These are phyloP conservation scores for Syzygium malaccense DNA, from an alignment of 441 rosid species.

Conservation along the genomic window DNA sequence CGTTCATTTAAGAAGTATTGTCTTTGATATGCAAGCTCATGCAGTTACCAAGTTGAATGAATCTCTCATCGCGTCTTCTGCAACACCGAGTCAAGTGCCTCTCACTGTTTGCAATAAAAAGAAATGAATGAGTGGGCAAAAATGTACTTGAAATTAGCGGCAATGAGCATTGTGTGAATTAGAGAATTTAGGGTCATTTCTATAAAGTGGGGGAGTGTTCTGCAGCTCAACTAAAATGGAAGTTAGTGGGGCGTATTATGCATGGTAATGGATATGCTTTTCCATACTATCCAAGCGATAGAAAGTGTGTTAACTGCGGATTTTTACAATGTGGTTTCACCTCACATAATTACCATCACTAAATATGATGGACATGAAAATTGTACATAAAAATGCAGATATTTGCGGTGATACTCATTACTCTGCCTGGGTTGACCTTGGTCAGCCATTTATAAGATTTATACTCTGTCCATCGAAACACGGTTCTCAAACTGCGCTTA, in stretches of 20 bases:
- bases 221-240: not conserved
- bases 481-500: not conserved
- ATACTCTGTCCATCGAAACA: not conserved
- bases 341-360: not conserved
- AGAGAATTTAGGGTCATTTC: not conserved
- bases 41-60: not conserved
- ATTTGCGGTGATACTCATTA: not conserved
- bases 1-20: not conserved
- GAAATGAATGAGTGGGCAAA: not conserved
- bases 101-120: not conserved
- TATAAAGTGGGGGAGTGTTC: not conserved
- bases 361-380: not conserved
- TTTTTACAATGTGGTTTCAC: not conserved
- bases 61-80: not conserved
- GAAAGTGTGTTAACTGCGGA: not conserved
- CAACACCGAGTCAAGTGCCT: not conserved
- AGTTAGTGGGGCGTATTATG: not conserved
- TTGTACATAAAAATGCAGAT: not conserved
- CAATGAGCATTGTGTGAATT: not conserved
- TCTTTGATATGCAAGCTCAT: not conserved
- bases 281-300: not conserved
- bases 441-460: not conserved
- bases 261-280: not conserved
- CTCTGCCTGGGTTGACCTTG: not conserved
- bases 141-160: not conserved